Evolutionary conservation across 2,329 filamentous ascomycete species (phyloP), one percentile per base, ranked within the genome.

Genomic region (Xylariaceae sp.): DNA sequence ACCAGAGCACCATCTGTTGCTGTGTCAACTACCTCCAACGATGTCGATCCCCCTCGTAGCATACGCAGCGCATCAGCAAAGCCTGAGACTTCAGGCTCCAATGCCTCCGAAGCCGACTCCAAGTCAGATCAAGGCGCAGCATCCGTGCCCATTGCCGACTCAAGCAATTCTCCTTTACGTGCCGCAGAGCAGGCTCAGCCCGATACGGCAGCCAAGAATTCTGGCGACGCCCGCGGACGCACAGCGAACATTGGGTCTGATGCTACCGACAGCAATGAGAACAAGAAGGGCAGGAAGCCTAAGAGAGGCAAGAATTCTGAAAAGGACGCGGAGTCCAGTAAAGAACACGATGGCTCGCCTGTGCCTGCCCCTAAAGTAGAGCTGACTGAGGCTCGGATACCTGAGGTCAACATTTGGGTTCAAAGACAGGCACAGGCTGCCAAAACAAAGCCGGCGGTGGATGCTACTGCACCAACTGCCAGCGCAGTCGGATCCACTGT

Each of bases 381-480:
- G 62, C 76, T 96, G 40, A 86, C 87, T 43, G 90, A 94, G 55
- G 93, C 93, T 16, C 88, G 90, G 31, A 78, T 89, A 41, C 94
- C 94, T 1, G 71, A 83, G 1, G 88, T 97, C 52, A 99, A 99
- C 69, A 76, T 92, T 56, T 99, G 94, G 93, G 81, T 86, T 57
- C 84, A 92, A 71, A 83, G 92, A 50, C 86, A 90, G 63, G 84
- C 84, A 43, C 73, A 78, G 42, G 75, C 79, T 56, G 75, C 81
- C 38, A 86, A 83, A 67, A 67, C 69, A 19, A 80, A 77, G 63
- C 54, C 66, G 6, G 50, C 64, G 13, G 42, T 66, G 38, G 53
- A 60, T 3, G 13, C 62, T 1, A 36, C 48, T 16, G 18, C 62
- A n/a, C 55, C 56, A 40, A 42, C 19, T 17, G 31, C 43, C 12